Evolutionary conservation across 129 eudicot genomes (phyloP), one percentile per base, ranked within the genome.

Genomic region (Tagetes patula): DNA sequence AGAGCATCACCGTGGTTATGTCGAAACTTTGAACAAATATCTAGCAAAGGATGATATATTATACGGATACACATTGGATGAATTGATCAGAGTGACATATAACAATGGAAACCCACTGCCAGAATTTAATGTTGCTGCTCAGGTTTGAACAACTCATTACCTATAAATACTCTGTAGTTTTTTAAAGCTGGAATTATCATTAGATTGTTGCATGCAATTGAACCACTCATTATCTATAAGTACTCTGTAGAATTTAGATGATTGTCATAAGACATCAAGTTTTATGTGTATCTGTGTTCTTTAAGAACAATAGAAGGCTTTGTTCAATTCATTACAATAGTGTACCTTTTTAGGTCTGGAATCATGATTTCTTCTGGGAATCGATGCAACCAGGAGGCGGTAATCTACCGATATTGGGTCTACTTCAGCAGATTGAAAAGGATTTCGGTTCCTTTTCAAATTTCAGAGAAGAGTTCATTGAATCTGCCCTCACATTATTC

Each of bases 361-460:
- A 95, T 81, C 99, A 95, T 75, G 91, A 95, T 82, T 95, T 95
- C 85, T 95, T 95, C 81, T 95, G 99, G 99, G 99, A 95, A 75
- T 86, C 97, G 41, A 90, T 95, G 97, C 93, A 88, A 82, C 96
- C 99, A 43, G 96, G 91, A 68, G 97, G 99, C 3, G 96, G 99
- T 43, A 81, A 81, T 46, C 61, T 75, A 81, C 99, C 99, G 0
- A 81, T 75, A 55, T 54, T 88, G 84, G 94, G 91, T 65, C 79
- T 95, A 46, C 86, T 88, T 66, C 66, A 77, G 79, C 99, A 90
- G 82, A 90, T 95, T 59, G 99, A 95, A 67, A 86, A 88, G 83
- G 97, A 90, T 79, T 95, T 95, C 78, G 94, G 87, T 74, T 95
- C 97, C 33, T 95, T 88, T 67, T 42, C 82, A 31, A 84, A 82